Evolutionary conservation across 306 rosid genomes (phyloP), one percentile per base, ranked within the genome.

Genomic region (Fagus crenata): DNA sequence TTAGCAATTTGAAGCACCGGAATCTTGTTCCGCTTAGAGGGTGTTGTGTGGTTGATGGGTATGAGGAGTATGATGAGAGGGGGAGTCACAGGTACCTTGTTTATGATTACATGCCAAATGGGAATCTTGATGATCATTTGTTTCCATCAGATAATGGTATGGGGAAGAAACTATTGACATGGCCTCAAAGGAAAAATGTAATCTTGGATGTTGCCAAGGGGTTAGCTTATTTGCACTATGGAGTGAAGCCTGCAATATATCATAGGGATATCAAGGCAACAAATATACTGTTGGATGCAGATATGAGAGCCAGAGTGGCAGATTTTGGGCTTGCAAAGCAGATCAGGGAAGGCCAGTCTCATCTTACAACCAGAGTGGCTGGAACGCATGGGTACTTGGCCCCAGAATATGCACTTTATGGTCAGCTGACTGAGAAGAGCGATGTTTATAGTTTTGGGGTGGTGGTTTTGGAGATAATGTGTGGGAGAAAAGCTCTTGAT

Each of bases 381-480:
- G 99, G 99, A 60, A 92, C 99, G 75, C 99, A 95, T 14, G 99
- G 99, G 31, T 96, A 96, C 86, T 73, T 96, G 22, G 98, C 98
- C 49, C 99, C 99, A 0, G 99, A 92, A 73, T 96, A 96, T 18
- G 99, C 99, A 0, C 90, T 96, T 4, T 96, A 96, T 22, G 99
- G 99, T 64, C 99, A 96, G 74, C 85, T 96, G 15, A 96, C 99
- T 0, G 99, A 96, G 90, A 96, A 96, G 79, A 96, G 99, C 53
- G 99, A 96, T 79, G 98, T 96, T 65, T 96, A 96, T 75, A 96
- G 98, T 76, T 96, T 96, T n/a, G 99, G 99, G 5, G 98, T 96
- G 32, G 99, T 96, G 72, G 83, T 95, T 82, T 83, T 95, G 85
- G 99, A 95, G 93, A 87, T 95, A 37, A 91, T 96, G 97, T 92